Evolutionary conservation across 495 filamentous ascomycete species (phyloP).

Genomic region (Jackrogersella minutella): DNA sequence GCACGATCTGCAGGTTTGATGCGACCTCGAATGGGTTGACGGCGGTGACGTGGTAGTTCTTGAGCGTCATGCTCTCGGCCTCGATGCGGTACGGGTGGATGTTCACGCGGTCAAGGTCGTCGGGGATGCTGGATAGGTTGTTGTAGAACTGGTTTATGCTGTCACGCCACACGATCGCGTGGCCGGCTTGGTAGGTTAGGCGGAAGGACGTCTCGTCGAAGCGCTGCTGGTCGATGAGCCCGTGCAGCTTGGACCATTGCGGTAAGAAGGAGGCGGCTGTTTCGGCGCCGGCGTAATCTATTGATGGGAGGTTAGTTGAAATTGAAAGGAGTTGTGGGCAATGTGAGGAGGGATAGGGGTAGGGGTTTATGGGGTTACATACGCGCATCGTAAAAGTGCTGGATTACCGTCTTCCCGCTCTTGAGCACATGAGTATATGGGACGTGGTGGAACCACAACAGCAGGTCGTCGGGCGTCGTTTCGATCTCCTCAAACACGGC

Average conservation of each 20-base stretch:
- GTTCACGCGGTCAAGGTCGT: constrained; percentile 61
- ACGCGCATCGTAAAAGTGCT: constrained; percentile 76
- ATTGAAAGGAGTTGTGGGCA: background rate
- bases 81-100: constrained; percentile 70
- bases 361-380: background rate
- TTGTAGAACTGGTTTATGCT: constrained; percentile 67
- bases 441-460: constrained; percentile 82
- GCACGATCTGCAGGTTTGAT: constrained; percentile 50
- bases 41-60: constrained; percentile 58
- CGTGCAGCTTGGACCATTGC: constrained; percentile 62
- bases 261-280: constrained; percentile 65
- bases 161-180: constrained; percentile 75
- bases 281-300: constrained; percentile 66
- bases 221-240: constrained; percentile 67
- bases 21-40: constrained; percentile 66
- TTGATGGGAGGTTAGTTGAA: background rate
- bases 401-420: constrained; percentile 73
- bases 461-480: constrained; percentile 72
- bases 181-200: constrained; percentile 71
- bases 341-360: background rate
- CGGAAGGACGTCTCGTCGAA: constrained; percentile 65
- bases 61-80: constrained; percentile 67
- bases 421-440: constrained; percentile 70
- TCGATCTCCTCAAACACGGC: constrained; percentile 64
- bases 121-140: constrained; percentile 66